Evolutionary conservation across 306 rosid genomes (phyloP).

Genomic region (Sphenostylis stenocarpa): DNA sequence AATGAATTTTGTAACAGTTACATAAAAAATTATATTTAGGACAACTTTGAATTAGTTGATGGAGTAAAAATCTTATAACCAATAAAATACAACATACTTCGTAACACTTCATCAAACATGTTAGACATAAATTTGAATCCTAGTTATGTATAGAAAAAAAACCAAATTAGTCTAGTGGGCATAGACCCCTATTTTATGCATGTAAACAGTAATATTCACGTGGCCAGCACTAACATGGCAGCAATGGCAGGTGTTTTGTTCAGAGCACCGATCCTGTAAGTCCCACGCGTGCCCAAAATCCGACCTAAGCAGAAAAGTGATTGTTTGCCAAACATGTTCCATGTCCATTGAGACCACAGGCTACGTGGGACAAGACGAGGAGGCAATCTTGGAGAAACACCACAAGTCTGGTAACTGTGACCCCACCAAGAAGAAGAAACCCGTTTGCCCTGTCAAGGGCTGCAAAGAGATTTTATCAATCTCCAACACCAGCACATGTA

Average conservation of each 20-base stretch:
- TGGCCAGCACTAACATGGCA: background rate
- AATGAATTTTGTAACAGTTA: too few relatives aligned
- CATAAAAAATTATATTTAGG: too few relatives aligned
- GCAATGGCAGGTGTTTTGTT: conserved; percentile 64
- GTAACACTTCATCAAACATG: too few relatives aligned
- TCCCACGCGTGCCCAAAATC: conserved; percentile 79
- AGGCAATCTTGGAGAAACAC: conserved; percentile 54
- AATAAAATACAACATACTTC: too few relatives aligned
- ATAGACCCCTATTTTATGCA: background rate
- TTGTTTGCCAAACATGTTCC: conserved; percentile 75
- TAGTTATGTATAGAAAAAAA: too few relatives aligned
- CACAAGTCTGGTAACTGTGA: conserved; percentile 66
- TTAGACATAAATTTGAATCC: too few relatives aligned
- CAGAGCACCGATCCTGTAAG: conserved; percentile 73
- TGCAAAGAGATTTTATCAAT: conserved; percentile 78
- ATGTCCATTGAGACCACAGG: conserved; percentile 73
- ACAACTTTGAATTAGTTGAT: too few relatives aligned
- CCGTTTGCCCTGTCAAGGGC: conserved; percentile 64
- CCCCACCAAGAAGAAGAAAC: conserved; percentile 75
- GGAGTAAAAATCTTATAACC: too few relatives aligned
- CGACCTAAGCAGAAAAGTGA: conserved; percentile 77
- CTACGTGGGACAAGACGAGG: conserved; percentile 43
- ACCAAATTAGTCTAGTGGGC: too few relatives aligned
- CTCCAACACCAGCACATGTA: conserved; percentile 69
- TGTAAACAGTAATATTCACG: too few relatives aligned